Evolutionary conservation across 768 basidiomycete genomes (phyloP), one percentile per base, ranked within the genome.

Genomic region (Lentinula detonsa): DNA sequence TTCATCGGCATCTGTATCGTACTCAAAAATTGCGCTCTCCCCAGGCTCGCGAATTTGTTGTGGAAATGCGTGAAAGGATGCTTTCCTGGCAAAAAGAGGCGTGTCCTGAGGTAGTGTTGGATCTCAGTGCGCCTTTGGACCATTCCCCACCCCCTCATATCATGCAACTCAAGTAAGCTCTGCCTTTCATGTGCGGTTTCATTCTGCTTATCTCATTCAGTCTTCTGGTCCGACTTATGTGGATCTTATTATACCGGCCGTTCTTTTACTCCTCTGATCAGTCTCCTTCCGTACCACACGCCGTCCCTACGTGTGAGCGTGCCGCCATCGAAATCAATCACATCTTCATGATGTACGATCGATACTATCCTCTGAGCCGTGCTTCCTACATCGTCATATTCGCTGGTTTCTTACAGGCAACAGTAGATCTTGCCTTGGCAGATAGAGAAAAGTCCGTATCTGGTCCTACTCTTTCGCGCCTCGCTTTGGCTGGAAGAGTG

Each of bases 181-280:
- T 49, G 57, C 46, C n/a, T 52, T 13, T n/a, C 7, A 16, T 50
- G 5, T 40, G 9, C 15, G 33, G 4, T 10, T 58, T 58, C 11
- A 9, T 31, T 5, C 35, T 58, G 8, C 21, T 58, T 5, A 48
- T 18, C 16, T 46, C 13, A 49, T 34, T 3, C 40, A 62, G 61
- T 48, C 61, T 62, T 53, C 34, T 62, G 50, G 56, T 62, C 11
- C 61, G 61, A 18, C 37, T 58, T 10, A 62, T 54, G 57, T 62
- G 61, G 61, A 62, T 62, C 21, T 37, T 62, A 21, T 42, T 62
- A 11, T 62, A 57, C 37, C 61, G 61, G 21, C 61, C 61, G 7
- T 62, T 62, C 35, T 62, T 49, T 23, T 46, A 61, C 31, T 55
- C 52, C 13, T 54, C 60, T 9, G 57, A 49, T 15, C 31, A 50